Base-by-base conservation (phyloP, 441 rosid species). In the Biscutella laevigata region DNA sequence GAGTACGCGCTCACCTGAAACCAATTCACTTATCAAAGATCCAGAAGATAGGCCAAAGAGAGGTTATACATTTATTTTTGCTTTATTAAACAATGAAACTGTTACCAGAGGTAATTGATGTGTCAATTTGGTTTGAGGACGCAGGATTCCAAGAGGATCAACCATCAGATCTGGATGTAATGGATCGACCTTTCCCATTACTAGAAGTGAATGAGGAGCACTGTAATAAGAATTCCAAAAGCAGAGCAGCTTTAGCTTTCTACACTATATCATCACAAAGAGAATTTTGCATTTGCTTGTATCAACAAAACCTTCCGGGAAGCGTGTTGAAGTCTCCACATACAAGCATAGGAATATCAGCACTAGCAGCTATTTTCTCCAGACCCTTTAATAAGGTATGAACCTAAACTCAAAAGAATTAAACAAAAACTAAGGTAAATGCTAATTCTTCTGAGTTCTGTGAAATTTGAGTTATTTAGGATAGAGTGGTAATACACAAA, bases 1-100 rank as follows among this genome's bases (percentile, higher is more conserved):
- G 99, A 89, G 72, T 94, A 94, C 1, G 99, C 99, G 52, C 99
- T 94, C 62, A 92, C 99, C 99, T 92, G 90, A 28, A 80, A 66
- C 12, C 19, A 49, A 40, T 20, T 28, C 40, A 13, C 19, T 54
- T 32, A 36, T 52, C 59, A 58, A 51, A 51, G 13, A 36, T 52
- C 47, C 48, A 21, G 9, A 41, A 24, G 17, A 51, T 13, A 43
- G 28, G 16, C 20, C 7, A 7, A n/a, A n/a, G 33, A 24, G 29
- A 1, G 8, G 12, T 36, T 0, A 34, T 25, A 10, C n/a, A n/a
- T n/a, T n/a, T n/a, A 19, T 2, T 40, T n/a, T 6, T 19, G 25
- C 14, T 26, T 15, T 30, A 35, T 48, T 17, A 0, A 38, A 27
- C 2, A 38, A 50, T 26, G 17, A 2, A 15, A 33, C 64, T n/a